Percentiles rank a stretch among this genome's conserved stretches.
Evolutionary conservation across 305 asterid genomes (phyloP).

Genomic region (Fraxinus velutina): DNA sequence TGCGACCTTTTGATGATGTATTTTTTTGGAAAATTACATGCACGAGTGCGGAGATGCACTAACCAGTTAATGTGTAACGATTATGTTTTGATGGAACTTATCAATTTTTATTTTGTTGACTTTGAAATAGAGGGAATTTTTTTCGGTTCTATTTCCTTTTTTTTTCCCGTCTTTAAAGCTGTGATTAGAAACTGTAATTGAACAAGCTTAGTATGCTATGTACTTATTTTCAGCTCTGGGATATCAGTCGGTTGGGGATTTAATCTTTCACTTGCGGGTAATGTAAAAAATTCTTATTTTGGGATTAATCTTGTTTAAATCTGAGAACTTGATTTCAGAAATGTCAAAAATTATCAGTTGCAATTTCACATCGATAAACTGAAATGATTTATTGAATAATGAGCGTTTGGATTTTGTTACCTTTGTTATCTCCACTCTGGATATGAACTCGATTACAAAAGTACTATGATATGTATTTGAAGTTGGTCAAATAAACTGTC

Average conservation of each 20-base stretch:
- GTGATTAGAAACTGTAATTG: slow-evolving; percentile 14
- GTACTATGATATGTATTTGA: neutral
- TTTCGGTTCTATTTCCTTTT: slow-evolving; percentile 19
- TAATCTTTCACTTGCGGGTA: slow-evolving; percentile 23
- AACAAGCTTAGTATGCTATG: slow-evolving; percentile 4
- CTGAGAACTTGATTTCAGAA: neutral
- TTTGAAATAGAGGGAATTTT: slow-evolving; percentile 9
- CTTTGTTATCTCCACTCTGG: neutral
- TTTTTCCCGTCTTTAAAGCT: neutral
- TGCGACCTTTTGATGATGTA: neutral
- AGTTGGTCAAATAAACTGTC: neutral
- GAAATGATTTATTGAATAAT: slow-evolving; percentile 12
- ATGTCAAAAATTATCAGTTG: neutral
- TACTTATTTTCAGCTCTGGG: slow-evolving; percentile 21
- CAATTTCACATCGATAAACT: neutral
- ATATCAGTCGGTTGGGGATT: slow-evolving; percentile 15
- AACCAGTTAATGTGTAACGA: neutral
- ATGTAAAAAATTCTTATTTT: neutral
- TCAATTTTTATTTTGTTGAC: slow-evolving; percentile 19
- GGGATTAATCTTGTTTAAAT: slow-evolving; percentile 12
- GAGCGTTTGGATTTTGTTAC: neutral
- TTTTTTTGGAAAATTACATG: neutral
- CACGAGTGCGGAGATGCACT: neutral
- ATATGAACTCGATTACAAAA: neutral
- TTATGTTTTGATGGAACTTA: neutral